Evolutionary conservation across 306 rosid genomes (phyloP).

Genomic region (Fragaria iinumae): DNA sequence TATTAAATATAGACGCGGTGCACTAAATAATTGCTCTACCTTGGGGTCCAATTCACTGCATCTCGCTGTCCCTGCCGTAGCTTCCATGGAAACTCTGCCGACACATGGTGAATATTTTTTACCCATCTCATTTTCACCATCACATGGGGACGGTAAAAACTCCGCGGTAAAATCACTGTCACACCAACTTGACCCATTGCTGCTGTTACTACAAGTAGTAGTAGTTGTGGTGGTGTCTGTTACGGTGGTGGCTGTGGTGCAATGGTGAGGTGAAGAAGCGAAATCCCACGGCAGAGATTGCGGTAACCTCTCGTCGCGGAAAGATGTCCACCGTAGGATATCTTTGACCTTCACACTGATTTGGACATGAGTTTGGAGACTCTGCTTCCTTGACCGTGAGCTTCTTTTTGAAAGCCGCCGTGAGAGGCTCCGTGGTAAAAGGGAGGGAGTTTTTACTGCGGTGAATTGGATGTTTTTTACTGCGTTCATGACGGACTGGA

Average conservation of each 20-base stretch:
- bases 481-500: constrained; percentile 53
- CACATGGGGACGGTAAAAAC: constrained; percentile 40
- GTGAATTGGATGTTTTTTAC: constrained; percentile 47
- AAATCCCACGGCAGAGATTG: constrained; percentile 39
- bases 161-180: constrained; percentile 63
- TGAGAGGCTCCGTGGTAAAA: constrained; percentile 51
- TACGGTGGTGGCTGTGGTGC: constrained; percentile 28
- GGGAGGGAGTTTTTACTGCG: constrained; percentile 36
- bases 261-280: constrained; percentile 27
- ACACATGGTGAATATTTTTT: constrained; percentile 40
- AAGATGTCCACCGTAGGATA: constrained; percentile 80
- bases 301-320: constrained; percentile 39
- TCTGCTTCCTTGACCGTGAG: constrained; percentile 8
- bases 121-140: constrained; percentile 25
- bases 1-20: constrained; percentile 19
- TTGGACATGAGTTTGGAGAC: constrained; percentile 22
- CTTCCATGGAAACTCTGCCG: constrained; percentile 44
- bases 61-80: constrained; percentile 10
- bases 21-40: constrained; percentile 48
- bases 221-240: constrained; percentile 16
- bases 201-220: constrained; percentile 25
- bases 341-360: constrained; percentile 54
- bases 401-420: constrained; percentile 35
- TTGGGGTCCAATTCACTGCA: constrained; percentile 22
- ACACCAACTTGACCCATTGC: constrained; percentile 70